These are phyloP conservation scores for Penicillium mononematosum DNA, from an alignment of 495 filamentous ascomycete species.

Conservation along the genomic window DNA sequence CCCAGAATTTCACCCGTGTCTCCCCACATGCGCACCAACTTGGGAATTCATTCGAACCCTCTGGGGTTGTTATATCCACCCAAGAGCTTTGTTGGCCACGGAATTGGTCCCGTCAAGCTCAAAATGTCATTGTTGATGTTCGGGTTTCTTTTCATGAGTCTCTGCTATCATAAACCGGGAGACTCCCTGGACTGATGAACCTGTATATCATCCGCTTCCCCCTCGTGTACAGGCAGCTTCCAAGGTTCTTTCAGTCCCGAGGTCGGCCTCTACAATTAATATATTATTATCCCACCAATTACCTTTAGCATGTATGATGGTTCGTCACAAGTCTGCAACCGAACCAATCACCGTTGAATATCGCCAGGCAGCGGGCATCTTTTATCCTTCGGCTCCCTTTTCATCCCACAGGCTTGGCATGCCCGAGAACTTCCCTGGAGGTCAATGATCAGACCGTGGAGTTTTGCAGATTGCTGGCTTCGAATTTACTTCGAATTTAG, in stretches of 20 bases:
- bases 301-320: not conserved
- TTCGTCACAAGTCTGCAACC: not conserved
- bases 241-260: not conserved
- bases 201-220: not conserved
- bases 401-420: slow-evolving; percentile 3
- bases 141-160: not conserved
- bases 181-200: not conserved
- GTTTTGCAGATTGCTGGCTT: not conserved
- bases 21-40: not conserved
- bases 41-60: too few species aligned
- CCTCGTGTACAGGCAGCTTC: not conserved
- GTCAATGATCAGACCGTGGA: not conserved
- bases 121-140: not conserved
- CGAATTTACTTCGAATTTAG: not conserved
- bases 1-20: not conserved
- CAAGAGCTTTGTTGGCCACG: slow-evolving; percentile 1
- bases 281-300: slow-evolving; percentile 1
- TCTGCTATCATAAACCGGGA: not conserved
- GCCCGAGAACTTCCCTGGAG: not conserved
- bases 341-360: slow-evolving; percentile 3
- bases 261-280: not conserved
- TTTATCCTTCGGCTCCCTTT: not conserved
- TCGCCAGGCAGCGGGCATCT: not conserved
- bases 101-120: slow-evolving; percentile 2
- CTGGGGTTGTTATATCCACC: not conserved